Evolutionary conservation across 2,329 filamentous ascomycete species (phyloP).

Genomic region (Penicillium decumbens): DNA sequence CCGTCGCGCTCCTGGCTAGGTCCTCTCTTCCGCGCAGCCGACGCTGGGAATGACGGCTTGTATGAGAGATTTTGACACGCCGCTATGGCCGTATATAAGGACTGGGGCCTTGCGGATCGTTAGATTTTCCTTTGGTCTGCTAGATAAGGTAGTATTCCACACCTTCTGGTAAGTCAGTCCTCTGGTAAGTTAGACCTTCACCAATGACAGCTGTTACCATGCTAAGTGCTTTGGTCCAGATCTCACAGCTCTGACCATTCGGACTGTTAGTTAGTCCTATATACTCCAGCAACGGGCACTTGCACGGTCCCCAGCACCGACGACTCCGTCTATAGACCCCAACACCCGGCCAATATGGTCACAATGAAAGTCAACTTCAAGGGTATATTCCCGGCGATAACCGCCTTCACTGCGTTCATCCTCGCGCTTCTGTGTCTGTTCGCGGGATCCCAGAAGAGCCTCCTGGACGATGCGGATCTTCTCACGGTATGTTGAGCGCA

Average conservation of each 20-base stretch:
- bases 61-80: neutral
- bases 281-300: neutral
- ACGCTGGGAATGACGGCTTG: conserved; percentile 18
- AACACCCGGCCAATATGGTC: neutral
- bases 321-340: neutral
- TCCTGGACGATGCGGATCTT: conserved; percentile 56
- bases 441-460: conserved; percentile 53
- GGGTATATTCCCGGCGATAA: conserved; percentile 47
- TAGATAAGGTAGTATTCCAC: neutral
- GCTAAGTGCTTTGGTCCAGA: neutral
- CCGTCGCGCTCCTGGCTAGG: neutral
- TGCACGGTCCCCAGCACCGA: neutral
- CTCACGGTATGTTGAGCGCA: conserved; percentile 46
- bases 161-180: neutral
- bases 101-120: neutral
- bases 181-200: neutral
- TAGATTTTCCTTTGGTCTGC: neutral
- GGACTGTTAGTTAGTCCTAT: neutral
- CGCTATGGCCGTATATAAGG: conserved; percentile 13
- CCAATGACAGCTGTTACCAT: neutral
- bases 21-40: conserved; percentile 12
- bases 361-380: conserved; percentile 16
- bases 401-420: conserved; percentile 53
- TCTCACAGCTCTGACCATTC: neutral
- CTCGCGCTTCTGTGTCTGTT: conserved; percentile 59